phyloP scores from a whole-genome alignment of 2,329 filamentous ascomycete species.

The Ceratocystis eucalypticola region DNA sequence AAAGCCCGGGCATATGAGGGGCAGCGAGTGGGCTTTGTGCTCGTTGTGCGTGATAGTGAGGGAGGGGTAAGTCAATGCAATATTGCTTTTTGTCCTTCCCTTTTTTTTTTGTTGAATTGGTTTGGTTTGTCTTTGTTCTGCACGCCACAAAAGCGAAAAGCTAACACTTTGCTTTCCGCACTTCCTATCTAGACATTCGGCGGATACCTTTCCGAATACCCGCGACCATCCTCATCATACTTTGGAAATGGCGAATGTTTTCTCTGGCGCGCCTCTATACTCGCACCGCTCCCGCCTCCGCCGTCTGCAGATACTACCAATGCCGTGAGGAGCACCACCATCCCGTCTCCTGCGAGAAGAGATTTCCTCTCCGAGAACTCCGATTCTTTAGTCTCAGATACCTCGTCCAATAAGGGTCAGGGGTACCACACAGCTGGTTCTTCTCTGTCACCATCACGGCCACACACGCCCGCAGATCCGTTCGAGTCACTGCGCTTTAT shows the following conservation, averaged over 20 bases:
- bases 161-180: background rate
- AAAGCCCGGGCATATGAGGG: conserved; percentile 55
- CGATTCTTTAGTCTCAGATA: conserved; percentile 23
- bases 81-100: background rate
- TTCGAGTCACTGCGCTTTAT: conserved; percentile 77
- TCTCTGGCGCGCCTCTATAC: conserved; percentile 46
- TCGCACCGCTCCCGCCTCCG: conserved; percentile 40
- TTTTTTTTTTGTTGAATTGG: background rate
- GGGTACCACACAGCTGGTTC: conserved; percentile 13
- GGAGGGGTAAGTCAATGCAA: conserved; percentile 48
- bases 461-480: conserved; percentile 22
- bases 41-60: conserved; percentile 67
- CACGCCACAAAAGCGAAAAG: background rate
- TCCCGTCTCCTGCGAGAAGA: conserved; percentile 23
- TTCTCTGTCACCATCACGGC: conserved; percentile 23
- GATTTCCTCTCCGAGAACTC: conserved; percentile 25
- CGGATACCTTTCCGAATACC: conserved; percentile 82
- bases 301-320: conserved; percentile 39
- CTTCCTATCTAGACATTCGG: conserved; percentile 54
- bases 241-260: conserved; percentile 95
- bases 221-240: conserved; percentile 69
- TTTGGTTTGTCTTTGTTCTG: background rate
- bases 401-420: conserved; percentile 12
- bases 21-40: conserved; percentile 70
- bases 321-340: conserved; percentile 33